These are phyloP conservation scores for Phaeosphaeria sp. DNA, from an alignment of 2,329 filamentous ascomycete species.

Conservation along the genomic window DNA sequence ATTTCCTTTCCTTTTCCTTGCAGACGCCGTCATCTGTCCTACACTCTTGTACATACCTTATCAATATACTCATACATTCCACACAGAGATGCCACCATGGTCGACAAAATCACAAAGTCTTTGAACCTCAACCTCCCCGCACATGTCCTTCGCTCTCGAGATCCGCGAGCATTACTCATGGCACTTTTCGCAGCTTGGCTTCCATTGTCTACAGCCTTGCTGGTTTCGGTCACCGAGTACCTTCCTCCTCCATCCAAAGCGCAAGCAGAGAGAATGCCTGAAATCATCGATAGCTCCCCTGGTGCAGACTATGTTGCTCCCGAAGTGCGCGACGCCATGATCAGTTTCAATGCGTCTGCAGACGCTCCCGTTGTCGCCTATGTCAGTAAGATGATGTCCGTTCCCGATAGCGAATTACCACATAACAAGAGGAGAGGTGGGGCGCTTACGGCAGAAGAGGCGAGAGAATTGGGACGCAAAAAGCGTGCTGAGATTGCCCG, in stretches of 20 bases:
- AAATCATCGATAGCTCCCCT: slow-evolving; percentile 79
- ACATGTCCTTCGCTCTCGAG: slow-evolving; percentile 83
- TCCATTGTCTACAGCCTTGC: slow-evolving; percentile 86
- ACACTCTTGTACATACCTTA: slow-evolving; percentile 40
- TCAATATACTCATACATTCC: slow-evolving; percentile 50
- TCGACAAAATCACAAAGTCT: slow-evolving; percentile 96
- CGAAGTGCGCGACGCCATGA: slow-evolving; percentile 78
- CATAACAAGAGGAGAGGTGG: slow-evolving; percentile 77
- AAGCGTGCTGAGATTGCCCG: slow-evolving; percentile 89
- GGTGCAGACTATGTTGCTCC: slow-evolving; percentile 74
- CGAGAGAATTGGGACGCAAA: slow-evolving; percentile 81
- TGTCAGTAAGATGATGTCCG: slow-evolving; percentile 97
- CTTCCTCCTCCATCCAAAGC: slow-evolving; percentile 83
- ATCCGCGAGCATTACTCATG: slow-evolving; percentile 82
- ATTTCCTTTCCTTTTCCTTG: slow-evolving; percentile 50
- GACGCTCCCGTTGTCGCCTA: slow-evolving; percentile 87
- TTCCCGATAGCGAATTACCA: slow-evolving; percentile 89
- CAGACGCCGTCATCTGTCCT: slow-evolving; percentile 28
- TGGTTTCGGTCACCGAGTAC: slow-evolving; percentile 93
- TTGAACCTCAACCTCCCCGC: slow-evolving; percentile 81
- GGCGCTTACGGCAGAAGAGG: slow-evolving; percentile 84
- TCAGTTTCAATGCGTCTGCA: slow-evolving; percentile 73
- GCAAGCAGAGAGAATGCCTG: slow-evolving; percentile 80
- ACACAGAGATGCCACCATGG: slow-evolving; percentile 72
- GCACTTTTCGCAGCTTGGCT: slow-evolving; percentile 90